phyloP scores from a whole-genome alignment of 2,329 filamentous ascomycete genomes.

The Epichloe bromicola region DNA sequence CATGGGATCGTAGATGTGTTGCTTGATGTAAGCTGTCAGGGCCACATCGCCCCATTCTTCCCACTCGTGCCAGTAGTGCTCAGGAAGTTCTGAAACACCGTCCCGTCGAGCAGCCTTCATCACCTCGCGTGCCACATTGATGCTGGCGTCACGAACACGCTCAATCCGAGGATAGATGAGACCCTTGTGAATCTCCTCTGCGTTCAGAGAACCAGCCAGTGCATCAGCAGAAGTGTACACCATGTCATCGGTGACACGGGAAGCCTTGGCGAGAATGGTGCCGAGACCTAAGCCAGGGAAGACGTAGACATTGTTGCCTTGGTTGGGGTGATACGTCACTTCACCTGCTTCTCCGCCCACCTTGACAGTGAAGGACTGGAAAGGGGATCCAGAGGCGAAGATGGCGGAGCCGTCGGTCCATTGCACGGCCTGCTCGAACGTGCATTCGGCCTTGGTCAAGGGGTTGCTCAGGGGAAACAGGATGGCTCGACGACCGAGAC shows the following conservation, averaged over 20 bases:
- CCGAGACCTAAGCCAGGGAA: constrained; percentile 94
- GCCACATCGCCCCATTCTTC: constrained; percentile 57
- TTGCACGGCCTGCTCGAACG: constrained; percentile 82
- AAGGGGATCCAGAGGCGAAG: constrained; percentile 92
- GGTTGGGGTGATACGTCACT: constrained; percentile 62
- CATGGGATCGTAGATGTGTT: constrained; percentile 46
- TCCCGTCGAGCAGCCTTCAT: constrained; percentile 83
- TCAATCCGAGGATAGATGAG: constrained; percentile 86
- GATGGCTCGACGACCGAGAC: constrained; percentile 66
- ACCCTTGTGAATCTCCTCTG: constrained; percentile 68
- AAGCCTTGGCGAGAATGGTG: constrained; percentile 80
- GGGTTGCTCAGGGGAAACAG: constrained; percentile 98
- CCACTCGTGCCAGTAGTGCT: constrained; percentile 60
- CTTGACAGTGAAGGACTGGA: constrained; percentile 59
- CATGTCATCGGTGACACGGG: constrained; percentile 85
- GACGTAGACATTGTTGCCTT: constrained; percentile 83
- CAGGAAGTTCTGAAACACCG: constrained; percentile 56
- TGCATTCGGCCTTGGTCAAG: constrained; percentile 92
- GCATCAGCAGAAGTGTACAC: constrained; percentile 86
- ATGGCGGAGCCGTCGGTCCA: constrained; percentile 85
- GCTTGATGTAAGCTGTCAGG: constrained; percentile 46
- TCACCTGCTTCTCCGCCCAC: constrained; percentile 37
- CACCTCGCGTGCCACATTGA: constrained; percentile 77
- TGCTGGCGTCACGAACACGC: constrained; percentile 80
- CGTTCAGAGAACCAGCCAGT: constrained; percentile 63